Conservation (phyloP, 768 basidiomycete genomes). For the Lactarius sanguifluus region DNA sequence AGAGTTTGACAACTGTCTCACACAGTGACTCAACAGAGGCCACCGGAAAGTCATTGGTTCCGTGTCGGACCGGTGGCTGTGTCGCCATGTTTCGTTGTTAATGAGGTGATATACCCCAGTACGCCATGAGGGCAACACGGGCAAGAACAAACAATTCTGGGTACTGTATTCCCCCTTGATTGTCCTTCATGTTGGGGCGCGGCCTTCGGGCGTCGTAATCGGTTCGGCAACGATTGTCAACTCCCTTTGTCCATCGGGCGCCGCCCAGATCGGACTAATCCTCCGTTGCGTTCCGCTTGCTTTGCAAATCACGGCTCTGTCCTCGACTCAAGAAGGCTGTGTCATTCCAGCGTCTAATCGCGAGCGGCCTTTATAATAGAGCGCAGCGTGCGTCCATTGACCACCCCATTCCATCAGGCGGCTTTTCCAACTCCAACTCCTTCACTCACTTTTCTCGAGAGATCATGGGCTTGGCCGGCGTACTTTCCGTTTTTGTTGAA, state of each 20-base stretch:
- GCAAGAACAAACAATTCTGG: too few species aligned
- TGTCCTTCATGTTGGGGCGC: not conserved
- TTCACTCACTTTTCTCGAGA: constrained; percentile 9
- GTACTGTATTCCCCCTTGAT: not conserved
- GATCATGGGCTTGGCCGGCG: constrained; percentile 30
- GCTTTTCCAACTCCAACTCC: not conserved
- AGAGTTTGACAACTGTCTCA: not conserved
- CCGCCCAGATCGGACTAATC: not conserved
- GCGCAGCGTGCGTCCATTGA: not conserved
- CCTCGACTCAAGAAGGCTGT: constrained; percentile 8
- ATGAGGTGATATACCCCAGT: not conserved
- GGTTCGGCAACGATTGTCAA: constrained; percentile 13
- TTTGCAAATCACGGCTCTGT: constrained; percentile 13
- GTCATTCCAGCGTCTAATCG: constrained; percentile 26
- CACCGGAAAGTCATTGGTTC: not conserved
- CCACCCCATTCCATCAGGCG: constrained; percentile 2
- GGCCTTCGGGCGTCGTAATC: constrained; percentile 13
- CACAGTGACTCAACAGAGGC: not conserved
- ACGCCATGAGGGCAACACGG: not conserved
- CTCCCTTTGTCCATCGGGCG: not conserved
- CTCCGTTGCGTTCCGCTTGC: constrained; percentile 9
- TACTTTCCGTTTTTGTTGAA: constrained; percentile 43
- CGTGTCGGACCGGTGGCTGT: not conserved
- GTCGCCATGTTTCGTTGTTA: not conserved
- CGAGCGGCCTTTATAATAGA: constrained; percentile 17